Base-by-base conservation (phyloP, 768 basidiomycete genomes). In the Podaxis carcinomalis region DNA sequence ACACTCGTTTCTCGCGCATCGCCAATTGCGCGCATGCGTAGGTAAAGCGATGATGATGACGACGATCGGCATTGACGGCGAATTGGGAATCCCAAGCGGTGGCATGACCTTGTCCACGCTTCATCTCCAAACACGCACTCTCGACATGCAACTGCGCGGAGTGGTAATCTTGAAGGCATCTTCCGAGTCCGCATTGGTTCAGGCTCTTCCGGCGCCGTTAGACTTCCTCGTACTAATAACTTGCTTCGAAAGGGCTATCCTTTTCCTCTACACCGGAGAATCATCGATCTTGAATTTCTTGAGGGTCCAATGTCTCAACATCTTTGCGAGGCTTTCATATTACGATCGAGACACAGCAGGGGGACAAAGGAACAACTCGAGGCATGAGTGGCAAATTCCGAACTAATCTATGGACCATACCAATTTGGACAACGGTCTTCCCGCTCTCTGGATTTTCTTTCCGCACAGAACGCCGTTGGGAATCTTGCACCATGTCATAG, bases 181-280 rank as follows among this genome's bases (percentile, higher is more conserved):
- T 54, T 54, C 52, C 52, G 52, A 54, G 37, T 54, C 52, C 52
- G 37, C 52, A 36, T 54, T 54, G n/a, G 35, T 54, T 23, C 28
- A 21, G n/a, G 52, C 23, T 25, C 27, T 27, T 13, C 13, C 6
- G 25, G 32, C 19, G 3, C 52, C 37, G 23, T n/a, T 10, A 40
- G 14, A 7, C 52, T 13, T 27, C 19, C 47, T 27, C 23, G 13
- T 16, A 13, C n/a, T 19, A 11, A 23, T 49, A 37, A 13, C 37
- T 23, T 13, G 35, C 36, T 54, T 54, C 52, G 52, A 54, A 54
- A 54, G 19, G 37, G 35, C 37, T 14, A 21, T 19, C 42, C 19
- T 19, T n/a, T 9, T 44, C 19, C 14, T 44, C 42, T 44, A n/a
- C 42, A n/a, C 19, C 16, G 14, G 19, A 44, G 42, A 19, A 44